Conservation (phyloP, 305 asterid species). For the Solanum hybrid region DNA sequence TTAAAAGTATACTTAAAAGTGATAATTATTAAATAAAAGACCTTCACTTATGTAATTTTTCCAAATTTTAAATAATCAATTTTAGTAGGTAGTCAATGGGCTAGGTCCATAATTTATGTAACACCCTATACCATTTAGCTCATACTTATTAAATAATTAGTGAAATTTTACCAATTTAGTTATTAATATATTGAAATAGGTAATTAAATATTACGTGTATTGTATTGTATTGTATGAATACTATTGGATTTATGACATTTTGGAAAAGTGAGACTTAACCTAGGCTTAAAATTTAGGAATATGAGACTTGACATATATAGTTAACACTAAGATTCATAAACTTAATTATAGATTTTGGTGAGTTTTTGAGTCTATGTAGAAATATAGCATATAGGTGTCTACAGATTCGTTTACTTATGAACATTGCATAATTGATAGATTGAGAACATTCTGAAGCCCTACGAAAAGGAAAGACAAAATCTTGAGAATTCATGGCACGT, state of each 20-base stretch:
- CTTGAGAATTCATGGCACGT: not conserved
- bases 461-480: not conserved
- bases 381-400: not conserved
- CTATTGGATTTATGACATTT: not conserved
- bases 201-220: too few relatives aligned
- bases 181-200: too few relatives aligned
- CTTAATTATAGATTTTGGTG: not conserved
- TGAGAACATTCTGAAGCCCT: not conserved
- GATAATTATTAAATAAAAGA: too few relatives aligned
- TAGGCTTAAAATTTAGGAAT: not conserved
- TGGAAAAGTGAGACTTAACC: not conserved
- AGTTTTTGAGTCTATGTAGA: not conserved
- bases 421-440: not conserved
- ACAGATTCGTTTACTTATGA: not conserved
- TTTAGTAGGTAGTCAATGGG: too few relatives aligned
- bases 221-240: too few relatives aligned
- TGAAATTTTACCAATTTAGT: not conserved
- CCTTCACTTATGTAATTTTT: too few relatives aligned
- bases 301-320: not conserved
- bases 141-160: too few relatives aligned
- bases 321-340: not conserved
- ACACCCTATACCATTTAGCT: too few relatives aligned
- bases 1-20: too few relatives aligned
- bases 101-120: too few relatives aligned
- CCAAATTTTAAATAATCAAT: too few relatives aligned